Base-by-base conservation (phyloP, 495 filamentous ascomycete genomes). In the Trichodelitschia bisporula region DNA sequence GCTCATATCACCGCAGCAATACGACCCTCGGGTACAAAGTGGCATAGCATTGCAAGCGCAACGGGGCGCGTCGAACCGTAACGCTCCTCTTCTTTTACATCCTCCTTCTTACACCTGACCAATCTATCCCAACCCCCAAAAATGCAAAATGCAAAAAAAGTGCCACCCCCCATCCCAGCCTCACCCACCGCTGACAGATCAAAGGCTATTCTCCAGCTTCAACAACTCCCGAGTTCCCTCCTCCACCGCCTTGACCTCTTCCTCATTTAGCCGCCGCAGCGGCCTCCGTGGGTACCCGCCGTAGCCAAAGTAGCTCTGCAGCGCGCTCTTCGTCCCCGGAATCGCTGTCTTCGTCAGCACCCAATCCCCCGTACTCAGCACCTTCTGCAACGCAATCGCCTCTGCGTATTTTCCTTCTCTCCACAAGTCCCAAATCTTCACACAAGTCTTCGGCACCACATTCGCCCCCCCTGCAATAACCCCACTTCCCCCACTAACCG, bases 381-480 rank as follows among this genome's bases (percentile, higher is more conserved):
- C 47, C 42, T 69, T 64, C 47, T 90, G 79, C 21, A 75, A 55
- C 40, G 62, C 62, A 24, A 74, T 65, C 1, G 77, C 74, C 56
- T 83, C 75, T 10, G 75, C 66, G 13, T 57, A 61, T 43, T 69
- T 69, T 6, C 77, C 78, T 42, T 70, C 57, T 9, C 57, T 57
- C 55, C 73, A 86, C 30, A 83, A 57, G 32, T 72, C 61, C 64
- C 78, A 86, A n/a, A 90, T 66, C 40, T 66, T 63, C 19, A 79
- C 77, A 44, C 74, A 84, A 9, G 72, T 57, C 47, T 77, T 77
- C 13, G 79, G 78, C 43, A 78, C 62, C 18, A 90, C 79, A 41
- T 90, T 90, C 14, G 79, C 79, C 11, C 76, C 75, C 17, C 79
- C 79, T 15, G 75, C 79, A 38, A 89, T 78, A 46, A 84, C 80